Conservation (phyloP, 2,329 filamentous ascomycete genomes). For the Zymoseptoria brevis region DNA sequence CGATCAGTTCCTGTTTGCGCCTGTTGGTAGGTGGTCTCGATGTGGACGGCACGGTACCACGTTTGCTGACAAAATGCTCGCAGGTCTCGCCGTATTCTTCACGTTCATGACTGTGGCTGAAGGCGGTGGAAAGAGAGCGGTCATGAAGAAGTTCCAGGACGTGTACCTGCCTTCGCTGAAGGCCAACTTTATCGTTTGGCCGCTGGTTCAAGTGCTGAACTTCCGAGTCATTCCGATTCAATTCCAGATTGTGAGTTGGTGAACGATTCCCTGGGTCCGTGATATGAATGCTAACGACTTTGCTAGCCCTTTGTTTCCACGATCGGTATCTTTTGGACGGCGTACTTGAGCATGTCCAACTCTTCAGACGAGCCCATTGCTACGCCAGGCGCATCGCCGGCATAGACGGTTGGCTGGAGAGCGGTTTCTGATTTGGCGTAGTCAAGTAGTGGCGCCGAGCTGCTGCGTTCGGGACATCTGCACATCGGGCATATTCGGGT, state of each 20-base stretch:
- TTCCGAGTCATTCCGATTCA: constrained; percentile 92
- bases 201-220: constrained; percentile 90
- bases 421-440: background rate
- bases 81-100: constrained; percentile 78
- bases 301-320: constrained; percentile 86
- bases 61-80: background rate
- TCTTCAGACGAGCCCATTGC: constrained; percentile 60
- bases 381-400: constrained; percentile 7
- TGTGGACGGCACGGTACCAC: background rate
- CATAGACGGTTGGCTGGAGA: background rate
- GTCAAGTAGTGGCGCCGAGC: background rate
- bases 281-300: background rate
- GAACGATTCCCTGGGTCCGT: background rate
- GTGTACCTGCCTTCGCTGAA: constrained; percentile 92
- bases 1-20: constrained; percentile 90
- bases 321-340: constrained; percentile 94
- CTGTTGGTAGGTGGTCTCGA: constrained; percentile 53
- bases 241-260: constrained; percentile 77
- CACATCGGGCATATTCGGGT: constrained; percentile 11
- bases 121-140: constrained; percentile 73
- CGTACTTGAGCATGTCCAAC: constrained; percentile 88
- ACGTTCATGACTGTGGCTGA: constrained; percentile 94
- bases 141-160: constrained; percentile 78
- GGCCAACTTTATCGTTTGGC: constrained; percentile 94
- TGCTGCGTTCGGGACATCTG: background rate